These are phyloP conservation scores for Rhipidocladum racemiflorum DNA, from an alignment of 176 grass and related monocot genomes.

Conservation along the genomic window DNA sequence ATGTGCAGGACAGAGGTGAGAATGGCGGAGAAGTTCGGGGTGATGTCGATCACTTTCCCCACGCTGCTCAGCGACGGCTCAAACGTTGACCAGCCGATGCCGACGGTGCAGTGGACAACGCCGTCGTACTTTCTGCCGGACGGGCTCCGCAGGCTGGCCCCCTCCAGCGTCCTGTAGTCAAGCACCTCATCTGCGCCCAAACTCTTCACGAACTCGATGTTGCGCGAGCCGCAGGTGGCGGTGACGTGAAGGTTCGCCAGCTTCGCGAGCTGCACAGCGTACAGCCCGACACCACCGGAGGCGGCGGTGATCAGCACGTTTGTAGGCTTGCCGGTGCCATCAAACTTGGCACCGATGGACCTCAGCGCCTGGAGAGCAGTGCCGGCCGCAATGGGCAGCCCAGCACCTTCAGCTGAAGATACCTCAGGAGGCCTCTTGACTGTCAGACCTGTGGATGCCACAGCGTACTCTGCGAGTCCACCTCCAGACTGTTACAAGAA, in stretches of 20 bases:
- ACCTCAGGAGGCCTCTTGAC: constrained; percentile 35
- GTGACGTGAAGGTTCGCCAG: constrained; percentile 57
- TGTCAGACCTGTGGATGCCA: constrained; percentile 34
- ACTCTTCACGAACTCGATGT: constrained; percentile 51
- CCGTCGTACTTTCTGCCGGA: constrained; percentile 54
- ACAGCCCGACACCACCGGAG: constrained; percentile 53
- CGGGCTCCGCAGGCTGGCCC: constrained; percentile 48
- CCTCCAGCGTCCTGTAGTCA: constrained; percentile 61
- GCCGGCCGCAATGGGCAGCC: constrained; percentile 43
- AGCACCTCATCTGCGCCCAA: constrained; percentile 69
- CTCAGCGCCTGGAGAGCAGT: constrained; percentile 44
- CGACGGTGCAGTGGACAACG: constrained; percentile 51
- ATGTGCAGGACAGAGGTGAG: constrained; percentile 34
- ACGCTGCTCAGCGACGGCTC: constrained; percentile 29
- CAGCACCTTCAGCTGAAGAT: constrained; percentile 36
- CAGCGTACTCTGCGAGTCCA: constrained; percentile 56
- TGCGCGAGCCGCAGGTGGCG: constrained; percentile 48
- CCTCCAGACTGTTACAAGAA: constrained; percentile 39
- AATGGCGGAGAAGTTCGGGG: constrained; percentile 14
- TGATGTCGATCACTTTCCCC: constrained; percentile 56
- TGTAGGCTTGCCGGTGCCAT: constrained; percentile 38
- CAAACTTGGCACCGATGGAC: constrained; percentile 45
- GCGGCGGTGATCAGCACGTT: constrained; percentile 61
- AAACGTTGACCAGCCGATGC: constrained; percentile 48
- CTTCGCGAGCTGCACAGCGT: constrained; percentile 52